A percentile compares a stretch with the other conserved stretches of the same genome.
phyloP scores from a whole-genome alignment of 176 grass and related monocot genomes.

The Musa troglodytarum region DNA sequence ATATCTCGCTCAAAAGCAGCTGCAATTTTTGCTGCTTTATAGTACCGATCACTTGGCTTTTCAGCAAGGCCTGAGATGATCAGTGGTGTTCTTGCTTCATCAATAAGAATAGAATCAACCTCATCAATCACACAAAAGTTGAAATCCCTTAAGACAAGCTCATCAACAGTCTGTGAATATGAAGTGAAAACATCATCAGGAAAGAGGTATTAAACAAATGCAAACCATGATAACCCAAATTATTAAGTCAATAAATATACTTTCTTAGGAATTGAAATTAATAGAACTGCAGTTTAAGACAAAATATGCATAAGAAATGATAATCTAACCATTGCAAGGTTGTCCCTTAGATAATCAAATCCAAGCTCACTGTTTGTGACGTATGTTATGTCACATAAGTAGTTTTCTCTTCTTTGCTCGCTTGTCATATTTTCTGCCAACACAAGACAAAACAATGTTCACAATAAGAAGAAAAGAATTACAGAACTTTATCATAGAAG shows the following conservation, averaged over 20 bases:
- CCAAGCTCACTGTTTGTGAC: conserved; percentile 99
- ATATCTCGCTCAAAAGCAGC: conserved; percentile 81
- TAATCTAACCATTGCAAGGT: conserved; percentile 78
- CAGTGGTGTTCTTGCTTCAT: conserved; percentile 96
- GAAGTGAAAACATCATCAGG: background rate
- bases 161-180: conserved; percentile 77
- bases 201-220: background rate
- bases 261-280: background rate
- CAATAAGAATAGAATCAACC: conserved; percentile 99
- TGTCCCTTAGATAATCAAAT: conserved; percentile 99
- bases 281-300: background rate
- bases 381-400: conserved; percentile 89
- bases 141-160: conserved; percentile 93
- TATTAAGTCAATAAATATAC: background rate
- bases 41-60: conserved; percentile 89
- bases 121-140: conserved; percentile 99
- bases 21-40: conserved; percentile 94
- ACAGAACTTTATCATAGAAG: conserved; percentile 10
- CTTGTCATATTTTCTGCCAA: conserved; percentile 94
- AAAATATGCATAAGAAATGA: conserved; percentile 13
- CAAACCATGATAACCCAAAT: background rate
- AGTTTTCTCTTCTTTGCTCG: conserved; percentile 97
- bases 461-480: conserved; percentile 22
- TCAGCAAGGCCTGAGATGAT: conserved; percentile 93
- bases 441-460: conserved; percentile 19